Base-by-base conservation (phyloP, 179 eudicot genomes). In the Silene noctiflora region DNA sequence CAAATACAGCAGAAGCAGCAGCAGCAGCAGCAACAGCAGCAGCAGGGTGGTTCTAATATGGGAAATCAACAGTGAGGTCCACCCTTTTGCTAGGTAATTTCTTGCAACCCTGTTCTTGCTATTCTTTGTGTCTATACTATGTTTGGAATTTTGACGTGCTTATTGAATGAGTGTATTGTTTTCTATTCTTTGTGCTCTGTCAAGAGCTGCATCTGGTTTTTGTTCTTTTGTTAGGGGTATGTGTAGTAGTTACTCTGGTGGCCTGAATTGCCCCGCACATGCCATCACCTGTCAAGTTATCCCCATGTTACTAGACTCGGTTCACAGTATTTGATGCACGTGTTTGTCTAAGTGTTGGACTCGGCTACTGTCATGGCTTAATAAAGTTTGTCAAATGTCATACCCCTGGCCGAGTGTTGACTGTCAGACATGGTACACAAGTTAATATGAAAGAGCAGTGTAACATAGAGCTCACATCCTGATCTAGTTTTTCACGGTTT, bases 1-100 rank as follows among this genome's bases (percentile, higher is more conserved):
- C 91, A 92, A 85, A 84, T 96, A 82, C 93, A 94, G 74, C 58
- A 51, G 58, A 51, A 51, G n/a, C 96, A 92, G 84, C 88, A 84
- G 77, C 85, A 83, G 66, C 85, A 83, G 31, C 84, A 83, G 1
- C 42, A 35, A 6, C 42, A 35, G 55, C 82, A 79, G 64, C 66
- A 75, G 73, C 80, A 67, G 79, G 65, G 81, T 53, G 25, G 80
- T 72, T 77, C 85, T 27, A 84, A 85, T 39, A 70, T 24, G 74
- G 84, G 84, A 67, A 82, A 78, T 75, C 82, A 82, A 66, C 77
- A 82, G 35, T 71, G 71, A 78, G 48, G 72, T 24, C 62, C 35
- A 25, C 67, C 48, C 56, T 24, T 75, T 24, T 51, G 70, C 33
- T 46, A 80, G 83, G 86, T 83, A 83, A 80, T 42, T 56, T 77